phyloP scores from a whole-genome alignment of 1,139 yeast species.

The Magnusiomyces ingens region DNA sequence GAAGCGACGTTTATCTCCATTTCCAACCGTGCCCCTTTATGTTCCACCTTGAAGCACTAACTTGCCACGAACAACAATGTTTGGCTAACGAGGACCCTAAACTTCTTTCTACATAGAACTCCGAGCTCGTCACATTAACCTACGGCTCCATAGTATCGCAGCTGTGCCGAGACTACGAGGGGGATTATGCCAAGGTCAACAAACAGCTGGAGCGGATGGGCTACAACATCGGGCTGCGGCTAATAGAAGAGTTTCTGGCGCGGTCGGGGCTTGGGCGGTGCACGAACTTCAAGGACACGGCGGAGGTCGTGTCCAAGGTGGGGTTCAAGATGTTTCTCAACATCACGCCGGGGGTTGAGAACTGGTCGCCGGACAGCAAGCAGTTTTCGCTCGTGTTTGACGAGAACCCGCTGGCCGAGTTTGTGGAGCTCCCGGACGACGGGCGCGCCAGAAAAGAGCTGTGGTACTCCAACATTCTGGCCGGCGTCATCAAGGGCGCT shows the following conservation, averaged over 20 bases:
- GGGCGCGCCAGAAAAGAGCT: slow-evolving; percentile 62
- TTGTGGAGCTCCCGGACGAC: slow-evolving; percentile 85
- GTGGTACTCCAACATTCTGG: slow-evolving; percentile 87
- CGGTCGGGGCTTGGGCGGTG: slow-evolving; percentile 82
- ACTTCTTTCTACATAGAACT: slow-evolving; percentile 43
- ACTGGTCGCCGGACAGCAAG: slow-evolving; percentile 73
- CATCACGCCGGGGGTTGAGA: slow-evolving; percentile 65
- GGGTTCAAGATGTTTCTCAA: slow-evolving; percentile 89
- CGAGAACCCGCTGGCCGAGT: slow-evolving; percentile 90
- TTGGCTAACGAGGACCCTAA: background rate
- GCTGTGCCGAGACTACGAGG: slow-evolving; percentile 72
- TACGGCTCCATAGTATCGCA: slow-evolving; percentile 96
- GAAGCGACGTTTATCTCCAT: too few relatives aligned
- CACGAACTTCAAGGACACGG: slow-evolving; percentile 71
- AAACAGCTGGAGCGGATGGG: slow-evolving; percentile 89
- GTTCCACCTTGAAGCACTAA: background rate
- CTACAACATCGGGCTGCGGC: slow-evolving; percentile 81
- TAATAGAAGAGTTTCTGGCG: slow-evolving; percentile 90
- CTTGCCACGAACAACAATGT: background rate
- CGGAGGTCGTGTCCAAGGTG: slow-evolving; percentile 75
- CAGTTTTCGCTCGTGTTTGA: slow-evolving; percentile 65
- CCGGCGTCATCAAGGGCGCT: slow-evolving; percentile 89
- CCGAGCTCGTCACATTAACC: slow-evolving; percentile 85
- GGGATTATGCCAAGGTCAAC: slow-evolving; percentile 74
- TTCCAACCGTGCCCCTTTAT: slow-evolving; percentile 5